A percentile compares a stretch with the other conserved stretches of the same genome.
Conservation (phyloP, 805 yeast species). For the Candida patagonica region DNA sequence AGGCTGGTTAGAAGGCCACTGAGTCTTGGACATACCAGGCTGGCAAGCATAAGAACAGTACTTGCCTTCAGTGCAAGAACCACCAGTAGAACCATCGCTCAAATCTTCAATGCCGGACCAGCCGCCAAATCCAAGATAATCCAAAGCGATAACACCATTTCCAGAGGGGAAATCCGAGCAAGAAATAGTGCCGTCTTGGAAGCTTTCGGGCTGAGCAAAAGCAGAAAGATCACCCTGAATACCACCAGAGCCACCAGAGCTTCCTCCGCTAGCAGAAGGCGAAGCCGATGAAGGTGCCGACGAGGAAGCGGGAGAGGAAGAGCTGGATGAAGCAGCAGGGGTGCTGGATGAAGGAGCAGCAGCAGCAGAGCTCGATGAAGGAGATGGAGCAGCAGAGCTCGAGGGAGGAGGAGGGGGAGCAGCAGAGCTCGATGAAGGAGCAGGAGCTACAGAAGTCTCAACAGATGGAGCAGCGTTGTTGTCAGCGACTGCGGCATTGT, state of each 20-base stretch:
- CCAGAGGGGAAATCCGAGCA: constrained; percentile 72
- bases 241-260: constrained; percentile 24
- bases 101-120: constrained; percentile 62
- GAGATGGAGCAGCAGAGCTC: constrained; percentile 20
- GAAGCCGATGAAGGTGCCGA: constrained; percentile 21
- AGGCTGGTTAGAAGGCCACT: constrained; percentile 91
- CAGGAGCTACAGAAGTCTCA: constrained; percentile 23
- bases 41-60: constrained; percentile 98
- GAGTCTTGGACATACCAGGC: constrained; percentile 98
- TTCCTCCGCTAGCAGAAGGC: constrained; percentile 25
- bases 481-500: constrained; percentile 18
- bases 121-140: constrained; percentile 71
- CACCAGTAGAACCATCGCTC: constrained; percentile 46
- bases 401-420: constrained; percentile 17
- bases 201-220: constrained; percentile 50
- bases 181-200: constrained; percentile 61
- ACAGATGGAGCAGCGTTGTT: constrained; percentile 25
- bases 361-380: constrained; percentile 24
- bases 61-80: constrained; percentile 72
- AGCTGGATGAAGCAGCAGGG: constrained; percentile 13
- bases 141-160: constrained; percentile 71
- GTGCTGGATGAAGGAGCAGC: constrained; percentile 25
- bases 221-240: constrained; percentile 47
- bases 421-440: constrained; percentile 21
- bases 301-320: constrained; percentile 18